Evolutionary conservation across 352 stramenopile species (phyloP), one percentile per base, ranked within the genome.

Genomic region (Phytophthora rubi): DNA sequence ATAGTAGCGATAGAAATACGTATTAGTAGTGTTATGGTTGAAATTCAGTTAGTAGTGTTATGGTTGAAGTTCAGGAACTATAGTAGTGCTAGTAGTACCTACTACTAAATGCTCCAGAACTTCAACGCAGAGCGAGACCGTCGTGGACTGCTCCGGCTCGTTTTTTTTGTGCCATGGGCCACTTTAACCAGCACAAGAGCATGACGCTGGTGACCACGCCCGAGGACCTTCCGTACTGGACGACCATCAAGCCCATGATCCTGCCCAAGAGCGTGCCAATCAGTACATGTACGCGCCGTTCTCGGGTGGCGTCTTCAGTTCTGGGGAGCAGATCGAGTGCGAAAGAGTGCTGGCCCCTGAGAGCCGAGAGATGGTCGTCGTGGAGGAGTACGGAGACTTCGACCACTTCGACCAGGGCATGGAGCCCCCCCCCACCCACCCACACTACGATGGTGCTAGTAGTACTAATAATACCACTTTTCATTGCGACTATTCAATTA

Each of bases 201-300:
- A 93, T 99, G 63, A 95, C 97, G 67, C 90, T 99, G 62, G 92
- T 98, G 23, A 99, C 97, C 1, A 98, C 93, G 30, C 97, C 97
- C 0, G 93, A 98, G n/a, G 82, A 90, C 5, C 99, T 99, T 79
- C 97, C 97, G 7, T 86, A 98, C 53, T 99, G 97, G 97, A 95
- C 82, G 26, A 99, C 97, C 0, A 74, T 83, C 30, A 93, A 97
- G 71, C 97, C 97, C 48, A 87, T 26, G 23, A 26, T 26, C 23
- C 23, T 26, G 23, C 23, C 23, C 23, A 26, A 26, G 23, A 26
- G 1, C 23, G 23, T 26, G 23, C 23, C 23, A 26, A 26, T 26
- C 23, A 26, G 23, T 26, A 26, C 23, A 26, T 26, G 23, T 26
- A 26, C 23, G 23, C 23, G 23, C 23, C 23, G 23, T 26, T 26